Conservation (phyloP, 108 stramenopile genomes). For the Schizochytrium sp. region DNA sequence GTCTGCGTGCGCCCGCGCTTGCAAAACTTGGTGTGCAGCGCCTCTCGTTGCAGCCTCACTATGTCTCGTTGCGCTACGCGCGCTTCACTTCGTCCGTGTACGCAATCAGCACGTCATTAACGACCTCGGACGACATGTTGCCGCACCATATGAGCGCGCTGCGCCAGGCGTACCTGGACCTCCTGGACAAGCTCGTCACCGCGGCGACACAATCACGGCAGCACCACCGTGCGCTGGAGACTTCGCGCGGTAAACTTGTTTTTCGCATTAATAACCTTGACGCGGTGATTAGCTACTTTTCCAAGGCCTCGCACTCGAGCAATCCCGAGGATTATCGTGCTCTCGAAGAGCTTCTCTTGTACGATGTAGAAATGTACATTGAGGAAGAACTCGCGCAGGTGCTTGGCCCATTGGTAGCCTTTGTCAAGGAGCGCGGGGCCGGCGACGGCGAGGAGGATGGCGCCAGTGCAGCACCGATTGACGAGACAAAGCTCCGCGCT, state of each 20-base stretch:
- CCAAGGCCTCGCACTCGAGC: constrained; percentile 82
- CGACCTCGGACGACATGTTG: not conserved
- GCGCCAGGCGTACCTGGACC: constrained; percentile 57
- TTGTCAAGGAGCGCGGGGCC: constrained; percentile 84
- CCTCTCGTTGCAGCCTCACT: constrained; percentile 87
- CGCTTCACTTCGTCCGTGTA: constrained; percentile 86
- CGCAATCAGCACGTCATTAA: constrained; percentile 48
- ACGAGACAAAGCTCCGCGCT: not conserved
- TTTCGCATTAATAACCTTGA: constrained; percentile 96
- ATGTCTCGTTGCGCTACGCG: constrained; percentile 85
- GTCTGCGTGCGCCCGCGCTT: constrained; percentile 70
- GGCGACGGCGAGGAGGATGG: not conserved
- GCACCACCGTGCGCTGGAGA: constrained; percentile 68
- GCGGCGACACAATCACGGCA: constrained; percentile 48
- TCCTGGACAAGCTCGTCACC: not conserved
- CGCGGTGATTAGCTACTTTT: constrained; percentile 61
- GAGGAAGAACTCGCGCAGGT: constrained; percentile 80
- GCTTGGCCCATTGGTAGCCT: constrained; percentile 88
- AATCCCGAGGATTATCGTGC: constrained; percentile 75
- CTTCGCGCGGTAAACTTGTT: constrained; percentile 72
- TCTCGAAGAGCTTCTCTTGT: constrained; percentile 69
- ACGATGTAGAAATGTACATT: constrained; percentile 86
- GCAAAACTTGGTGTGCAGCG: constrained; percentile 59
- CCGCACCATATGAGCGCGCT: constrained; percentile 40
- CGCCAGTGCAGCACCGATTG: not conserved